Evolutionary conservation across 73 alveolate species (phyloP).

Genomic region (Tetrahymena thermophila): DNA sequence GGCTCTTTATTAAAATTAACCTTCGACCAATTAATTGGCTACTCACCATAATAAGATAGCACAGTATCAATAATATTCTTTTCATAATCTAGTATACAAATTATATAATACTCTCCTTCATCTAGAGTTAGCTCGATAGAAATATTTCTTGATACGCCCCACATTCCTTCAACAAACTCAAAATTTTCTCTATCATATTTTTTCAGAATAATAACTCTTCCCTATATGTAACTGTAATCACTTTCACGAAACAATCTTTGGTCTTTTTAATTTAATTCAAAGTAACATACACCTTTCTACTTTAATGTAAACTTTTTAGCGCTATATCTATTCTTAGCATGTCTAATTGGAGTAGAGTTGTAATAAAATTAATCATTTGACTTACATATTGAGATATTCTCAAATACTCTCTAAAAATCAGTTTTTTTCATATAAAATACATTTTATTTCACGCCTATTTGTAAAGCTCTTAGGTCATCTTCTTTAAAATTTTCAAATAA

Average conservation of each 20-base stretch:
- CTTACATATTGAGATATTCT: not conserved
- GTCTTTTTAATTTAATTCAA: not conserved
- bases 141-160: not conserved
- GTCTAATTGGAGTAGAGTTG: not conserved
- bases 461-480: not conserved
- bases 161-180: not conserved
- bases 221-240: not conserved
- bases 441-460: not conserved
- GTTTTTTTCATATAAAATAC: not conserved
- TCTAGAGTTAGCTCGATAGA: not conserved
- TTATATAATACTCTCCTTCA: not conserved
- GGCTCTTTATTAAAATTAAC: not conserved
- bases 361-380: not conserved
- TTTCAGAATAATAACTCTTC: not conserved
- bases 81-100: not conserved
- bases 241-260: not conserved
- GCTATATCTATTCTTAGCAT: not conserved
- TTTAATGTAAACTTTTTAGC: not conserved
- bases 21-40: not conserved
- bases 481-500: not conserved
- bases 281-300: not conserved
- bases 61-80: not conserved
- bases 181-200: not conserved
- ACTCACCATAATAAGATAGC: not conserved
- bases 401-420: not conserved